phyloP scores from a whole-genome alignment of 495 filamentous ascomycete genomes.

The Cercophora newfieldiana region DNA sequence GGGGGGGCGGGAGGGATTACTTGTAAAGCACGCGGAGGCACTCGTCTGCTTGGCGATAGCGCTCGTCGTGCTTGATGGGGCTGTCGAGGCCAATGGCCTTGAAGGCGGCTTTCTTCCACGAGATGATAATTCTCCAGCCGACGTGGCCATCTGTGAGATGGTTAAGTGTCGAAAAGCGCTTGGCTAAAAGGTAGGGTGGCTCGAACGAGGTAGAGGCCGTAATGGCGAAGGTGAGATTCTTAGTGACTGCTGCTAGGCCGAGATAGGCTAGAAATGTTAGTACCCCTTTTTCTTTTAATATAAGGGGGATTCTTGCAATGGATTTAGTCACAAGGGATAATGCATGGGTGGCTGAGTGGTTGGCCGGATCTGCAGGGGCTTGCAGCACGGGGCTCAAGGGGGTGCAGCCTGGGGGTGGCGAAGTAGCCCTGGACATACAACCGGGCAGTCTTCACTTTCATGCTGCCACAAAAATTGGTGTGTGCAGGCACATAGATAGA shows the following conservation, averaged over 20 bases:
- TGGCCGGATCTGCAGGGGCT: too few species aligned
- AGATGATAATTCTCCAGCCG: conserved; percentile 68
- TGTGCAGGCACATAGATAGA: too few species aligned
- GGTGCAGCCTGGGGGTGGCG: too few species aligned
- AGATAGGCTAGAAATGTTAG: conserved; percentile 35
- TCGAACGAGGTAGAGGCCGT: conserved; percentile 61
- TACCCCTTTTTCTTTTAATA: too few species aligned
- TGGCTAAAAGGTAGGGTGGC: conserved; percentile 58
- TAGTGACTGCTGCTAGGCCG: conserved; percentile 59
- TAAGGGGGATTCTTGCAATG: neutral
- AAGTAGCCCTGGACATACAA: too few species aligned
- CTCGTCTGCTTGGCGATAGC: conserved; percentile 62
- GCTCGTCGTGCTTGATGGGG: conserved; percentile 61
- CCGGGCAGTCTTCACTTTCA: too few species aligned
- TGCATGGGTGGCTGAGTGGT: too few species aligned
- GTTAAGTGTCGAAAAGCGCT: conserved; percentile 63
- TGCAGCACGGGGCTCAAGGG: too few species aligned
- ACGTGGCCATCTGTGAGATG: conserved; percentile 61
- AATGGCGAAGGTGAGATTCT: conserved; percentile 54
- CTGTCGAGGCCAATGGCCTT: conserved; percentile 58
- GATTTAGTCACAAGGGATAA: too few species aligned
- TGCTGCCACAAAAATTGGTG: too few species aligned
- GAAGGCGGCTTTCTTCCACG: conserved; percentile 59
- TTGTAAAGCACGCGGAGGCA: conserved; percentile 59
- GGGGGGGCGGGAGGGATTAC: conserved; percentile 32